A percentile compares a stretch with the other conserved stretches of the same genome.
These are phyloP conservation scores for Colletotrichum lini DNA, from an alignment of 2,329 filamentous ascomycete genomes.

Conservation along the genomic window DNA sequence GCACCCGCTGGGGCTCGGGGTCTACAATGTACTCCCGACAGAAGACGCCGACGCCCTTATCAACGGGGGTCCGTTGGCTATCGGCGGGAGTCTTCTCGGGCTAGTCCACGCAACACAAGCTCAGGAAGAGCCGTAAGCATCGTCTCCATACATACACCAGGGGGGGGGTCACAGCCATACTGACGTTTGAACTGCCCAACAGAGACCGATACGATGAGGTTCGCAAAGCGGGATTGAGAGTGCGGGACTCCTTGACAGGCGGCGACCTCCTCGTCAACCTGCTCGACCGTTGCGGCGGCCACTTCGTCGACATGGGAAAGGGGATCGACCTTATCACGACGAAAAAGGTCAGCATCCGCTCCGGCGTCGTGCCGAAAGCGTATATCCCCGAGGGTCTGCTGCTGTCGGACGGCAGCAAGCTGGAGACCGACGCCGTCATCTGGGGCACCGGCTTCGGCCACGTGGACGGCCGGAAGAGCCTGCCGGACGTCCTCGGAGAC, in stretches of 20 bases:
- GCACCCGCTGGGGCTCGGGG: conserved; percentile 47
- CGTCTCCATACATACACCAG: conserved; percentile 3
- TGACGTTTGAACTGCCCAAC: not conserved
- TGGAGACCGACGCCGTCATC: conserved; percentile 52
- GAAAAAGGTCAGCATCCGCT: conserved; percentile 49
- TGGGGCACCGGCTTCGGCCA: conserved; percentile 56
- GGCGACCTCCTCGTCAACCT: conserved; percentile 43
- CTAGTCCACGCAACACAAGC: conserved; percentile 31
- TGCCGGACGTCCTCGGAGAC: conserved; percentile 49
- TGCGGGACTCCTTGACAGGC: conserved; percentile 32
- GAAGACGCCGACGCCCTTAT: conserved; percentile 45
- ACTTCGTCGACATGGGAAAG: conserved; percentile 54
- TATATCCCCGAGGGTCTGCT: conserved; percentile 49
- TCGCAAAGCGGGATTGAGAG: conserved; percentile 16
- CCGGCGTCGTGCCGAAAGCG: conserved; percentile 47
- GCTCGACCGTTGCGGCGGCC: conserved; percentile 52
- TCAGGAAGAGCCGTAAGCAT: conserved; percentile 37
- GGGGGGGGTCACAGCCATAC: not conserved
- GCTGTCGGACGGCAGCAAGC: conserved; percentile 49
- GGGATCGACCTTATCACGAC: conserved; percentile 50
- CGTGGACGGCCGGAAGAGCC: conserved; percentile 48
- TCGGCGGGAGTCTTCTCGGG: conserved; percentile 26
- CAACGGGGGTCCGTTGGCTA: conserved; percentile 23
- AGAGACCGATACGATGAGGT: conserved; percentile 36
- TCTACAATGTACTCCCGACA: conserved; percentile 47